Percentiles rank a stretch among this genome's conserved stretches.
These are phyloP conservation scores for Hyphochytrium catenoides DNA, from an alignment of 352 stramenopile species.

Conservation along the genomic window DNA sequence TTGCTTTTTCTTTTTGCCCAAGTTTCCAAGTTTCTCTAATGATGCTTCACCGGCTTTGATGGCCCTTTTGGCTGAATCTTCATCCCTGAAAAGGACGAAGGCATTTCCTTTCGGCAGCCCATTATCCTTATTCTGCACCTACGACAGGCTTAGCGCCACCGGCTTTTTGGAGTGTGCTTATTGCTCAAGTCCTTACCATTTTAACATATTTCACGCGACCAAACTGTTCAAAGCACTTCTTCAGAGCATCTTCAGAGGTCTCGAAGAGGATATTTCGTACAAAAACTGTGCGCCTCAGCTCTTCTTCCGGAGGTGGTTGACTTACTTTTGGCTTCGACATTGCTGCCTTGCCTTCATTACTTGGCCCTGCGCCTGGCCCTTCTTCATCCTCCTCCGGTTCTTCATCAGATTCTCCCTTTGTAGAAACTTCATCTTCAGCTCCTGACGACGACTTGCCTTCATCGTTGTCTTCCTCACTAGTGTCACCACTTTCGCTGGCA, in stretches of 20 bases:
- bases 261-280: slow-evolving; percentile 61
- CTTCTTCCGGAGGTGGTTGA: too few relatives aligned
- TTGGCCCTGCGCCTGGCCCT: slow-evolving; percentile 2
- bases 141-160: too few relatives aligned
- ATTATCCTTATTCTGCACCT: too few relatives aligned
- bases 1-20: too few relatives aligned
- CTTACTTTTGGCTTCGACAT: too few relatives aligned
- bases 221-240: slow-evolving; percentile 36
- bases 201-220: slow-evolving; percentile 45
- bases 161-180: too few relatives aligned
- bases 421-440: slow-evolving; percentile 11
- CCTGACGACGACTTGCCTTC: slow-evolving; percentile 10
- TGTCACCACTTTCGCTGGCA: slow-evolving; percentile 10
- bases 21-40: too few relatives aligned
- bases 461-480: slow-evolving; percentile 12
- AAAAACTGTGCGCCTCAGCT: slow-evolving; percentile 49
- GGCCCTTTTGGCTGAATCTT: slow-evolving; percentile 22
- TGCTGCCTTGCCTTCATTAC: slow-evolving; percentile 31
- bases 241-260: slow-evolving; percentile 32
- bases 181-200: too few relatives aligned
- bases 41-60: slow-evolving; percentile 26
- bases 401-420: slow-evolving; percentile 17
- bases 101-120: too few relatives aligned
- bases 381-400: slow-evolving; percentile 13
- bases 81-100: slow-evolving; percentile 47